phyloP scores from a whole-genome alignment of 441 rosid species.

The Jatropha podagrica region DNA sequence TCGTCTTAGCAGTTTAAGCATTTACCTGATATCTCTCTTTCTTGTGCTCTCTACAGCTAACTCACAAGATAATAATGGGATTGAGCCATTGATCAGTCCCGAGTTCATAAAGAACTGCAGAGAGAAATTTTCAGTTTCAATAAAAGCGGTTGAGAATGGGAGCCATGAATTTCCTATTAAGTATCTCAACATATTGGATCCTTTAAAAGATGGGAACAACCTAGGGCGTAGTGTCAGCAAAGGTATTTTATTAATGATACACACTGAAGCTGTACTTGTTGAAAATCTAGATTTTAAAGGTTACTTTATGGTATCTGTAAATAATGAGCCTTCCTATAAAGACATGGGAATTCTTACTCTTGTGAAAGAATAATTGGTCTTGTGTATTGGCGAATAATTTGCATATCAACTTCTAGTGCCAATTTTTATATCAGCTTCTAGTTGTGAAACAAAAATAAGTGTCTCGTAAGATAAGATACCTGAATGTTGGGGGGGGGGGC shows the following conservation, averaged over 20 bases:
- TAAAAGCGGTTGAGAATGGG: conserved; percentile 37
- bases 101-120: conserved; percentile 54
- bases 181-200: conserved; percentile 85
- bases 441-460: background rate
- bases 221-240: conserved; percentile 87
- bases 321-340: conserved; percentile 9
- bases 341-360: background rate
- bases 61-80: conserved; percentile 36
- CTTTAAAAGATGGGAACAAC: conserved; percentile 80
- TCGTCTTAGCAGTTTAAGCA: conserved; percentile 14
- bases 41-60: conserved; percentile 34
- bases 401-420: background rate
- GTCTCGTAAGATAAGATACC: background rate
- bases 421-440: background rate
- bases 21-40: conserved; percentile 15
- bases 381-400: background rate
- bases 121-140: conserved; percentile 46
- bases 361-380: background rate
- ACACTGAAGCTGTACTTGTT: conserved; percentile 7
- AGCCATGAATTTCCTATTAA: conserved; percentile 49
- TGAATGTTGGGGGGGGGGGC: no score
- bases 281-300: background rate
- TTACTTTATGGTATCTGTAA: background rate
- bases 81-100: conserved; percentile 51
- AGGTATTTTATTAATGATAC: conserved; percentile 43